Evolutionary conservation across 169 alveolate species (phyloP).

Genomic region (Plasmodium inui): DNA sequence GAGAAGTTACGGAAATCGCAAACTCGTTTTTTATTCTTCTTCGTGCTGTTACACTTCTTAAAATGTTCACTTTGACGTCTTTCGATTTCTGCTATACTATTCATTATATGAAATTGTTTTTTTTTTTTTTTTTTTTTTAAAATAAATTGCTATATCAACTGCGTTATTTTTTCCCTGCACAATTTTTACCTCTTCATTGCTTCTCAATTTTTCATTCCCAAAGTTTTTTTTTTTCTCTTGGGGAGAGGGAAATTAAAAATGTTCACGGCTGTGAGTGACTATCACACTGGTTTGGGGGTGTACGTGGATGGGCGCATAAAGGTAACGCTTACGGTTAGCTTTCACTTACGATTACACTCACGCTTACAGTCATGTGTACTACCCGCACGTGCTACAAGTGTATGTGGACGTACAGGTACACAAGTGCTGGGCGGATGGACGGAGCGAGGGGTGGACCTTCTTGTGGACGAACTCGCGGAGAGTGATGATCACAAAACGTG

Average conservation of each 20-base stretch:
- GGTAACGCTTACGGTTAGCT: not conserved
- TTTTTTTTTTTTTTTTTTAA: not conserved
- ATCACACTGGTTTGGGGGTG: not conserved
- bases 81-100: conserved; percentile 22
- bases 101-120: conserved; percentile 23
- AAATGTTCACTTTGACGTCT: conserved; percentile 8
- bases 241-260: not conserved
- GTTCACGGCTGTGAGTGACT: not conserved
- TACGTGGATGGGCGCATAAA: not conserved
- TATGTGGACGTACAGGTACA: not conserved
- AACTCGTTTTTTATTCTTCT: conserved; percentile 20
- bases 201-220: not conserved
- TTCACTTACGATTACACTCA: not conserved
- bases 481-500: not conserved
- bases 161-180: not conserved
- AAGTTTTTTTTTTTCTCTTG: not conserved
- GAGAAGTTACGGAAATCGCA: not conserved
- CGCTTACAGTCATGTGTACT: not conserved
- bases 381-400: not conserved
- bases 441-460: too few relatives aligned
- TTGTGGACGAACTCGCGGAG: not conserved
- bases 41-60: conserved; percentile 14
- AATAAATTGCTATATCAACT: not conserved
- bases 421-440: not conserved
- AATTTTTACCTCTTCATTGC: not conserved